phyloP scores from a whole-genome alignment of 2,329 filamentous ascomycete genomes.

The Penicillium sp. region DNA sequence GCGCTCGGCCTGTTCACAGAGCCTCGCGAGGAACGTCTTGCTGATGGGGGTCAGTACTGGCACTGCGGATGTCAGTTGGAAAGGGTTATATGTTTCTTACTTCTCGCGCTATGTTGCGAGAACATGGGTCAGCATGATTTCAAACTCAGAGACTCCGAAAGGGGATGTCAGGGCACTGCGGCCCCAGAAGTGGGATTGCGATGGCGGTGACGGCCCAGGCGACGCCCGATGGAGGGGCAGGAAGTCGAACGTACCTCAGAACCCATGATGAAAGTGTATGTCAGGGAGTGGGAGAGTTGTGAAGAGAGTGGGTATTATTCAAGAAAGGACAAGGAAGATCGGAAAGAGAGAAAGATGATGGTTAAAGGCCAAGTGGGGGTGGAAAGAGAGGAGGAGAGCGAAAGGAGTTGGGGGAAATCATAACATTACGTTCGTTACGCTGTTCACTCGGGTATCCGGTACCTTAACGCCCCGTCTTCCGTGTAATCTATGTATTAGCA shows the following conservation, averaged over 20 bases:
- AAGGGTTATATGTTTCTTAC: conserved; percentile 48
- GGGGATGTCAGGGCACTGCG: conserved; percentile 8
- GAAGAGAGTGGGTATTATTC: conserved; percentile 48
- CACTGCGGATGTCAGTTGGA: conserved; percentile 5
- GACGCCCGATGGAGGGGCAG: conserved; percentile 34
- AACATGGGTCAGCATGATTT: conserved; percentile 34
- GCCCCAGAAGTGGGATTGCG: conserved; percentile 21
- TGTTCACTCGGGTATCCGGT: background rate
- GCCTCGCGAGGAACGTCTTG: conserved; percentile 99
- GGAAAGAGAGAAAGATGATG: conserved; percentile 23
- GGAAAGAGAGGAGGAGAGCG: conserved; percentile 17
- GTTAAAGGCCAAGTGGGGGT: conserved; percentile 24
- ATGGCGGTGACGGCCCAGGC: conserved; percentile 31
- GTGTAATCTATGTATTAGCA: background rate
- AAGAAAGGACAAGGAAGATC: conserved; percentile 9
- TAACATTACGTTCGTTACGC: conserved; percentile 8
- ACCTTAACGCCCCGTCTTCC: background rate
- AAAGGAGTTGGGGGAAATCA: conserved; percentile 14
- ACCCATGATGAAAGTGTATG: conserved; percentile 52
- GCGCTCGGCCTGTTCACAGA: conserved; percentile 99
- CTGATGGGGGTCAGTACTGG: conserved; percentile 54
- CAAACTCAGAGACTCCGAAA: conserved; percentile 32
- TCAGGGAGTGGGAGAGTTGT: background rate
- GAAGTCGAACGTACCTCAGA: conserved; percentile 56
- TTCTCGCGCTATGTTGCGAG: conserved; percentile 61